A percentile compares a stretch with the other conserved stretches of the same genome.
These are phyloP conservation scores for Zymoseptoria tritici DNA, from an alignment of 2,329 filamentous ascomycete genomes.

Conservation along the genomic window DNA sequence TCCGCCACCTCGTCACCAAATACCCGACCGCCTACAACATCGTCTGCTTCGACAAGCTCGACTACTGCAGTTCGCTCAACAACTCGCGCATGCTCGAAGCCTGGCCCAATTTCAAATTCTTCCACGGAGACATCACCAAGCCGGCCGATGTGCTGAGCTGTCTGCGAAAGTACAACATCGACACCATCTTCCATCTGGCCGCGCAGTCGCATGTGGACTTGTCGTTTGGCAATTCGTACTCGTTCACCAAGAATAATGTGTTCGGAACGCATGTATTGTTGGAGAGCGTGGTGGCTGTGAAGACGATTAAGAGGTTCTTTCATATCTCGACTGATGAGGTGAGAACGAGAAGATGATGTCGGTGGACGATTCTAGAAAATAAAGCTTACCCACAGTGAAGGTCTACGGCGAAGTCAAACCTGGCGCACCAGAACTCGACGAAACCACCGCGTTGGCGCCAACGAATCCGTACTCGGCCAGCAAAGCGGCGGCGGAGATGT, in stretches of 20 bases:
- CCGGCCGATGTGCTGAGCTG: slow-evolving; percentile 62
- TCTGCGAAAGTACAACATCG: slow-evolving; percentile 63
- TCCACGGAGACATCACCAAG: slow-evolving; percentile 70
- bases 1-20: slow-evolving; percentile 66
- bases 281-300: slow-evolving; percentile 66
- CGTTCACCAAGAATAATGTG: slow-evolving; percentile 74
- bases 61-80: slow-evolving; percentile 74
- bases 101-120: slow-evolving; percentile 67
- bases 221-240: slow-evolving; percentile 74
- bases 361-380: background rate
- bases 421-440: slow-evolving; percentile 62
- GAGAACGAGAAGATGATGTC: background rate
- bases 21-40: slow-evolving; percentile 71
- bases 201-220: slow-evolving; percentile 80
- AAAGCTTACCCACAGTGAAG: slow-evolving; percentile 32
- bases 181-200: slow-evolving; percentile 77
- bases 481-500: slow-evolving; percentile 32
- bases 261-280: slow-evolving; percentile 77
- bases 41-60: slow-evolving; percentile 76
- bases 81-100: slow-evolving; percentile 65
- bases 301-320: slow-evolving; percentile 61
- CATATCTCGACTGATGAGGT: slow-evolving; percentile 70
- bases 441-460: slow-evolving; percentile 66
- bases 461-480: slow-evolving; percentile 57
- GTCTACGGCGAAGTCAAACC: slow-evolving; percentile 75